Evolutionary conservation across 1,139 yeast genomes (phyloP), one percentile per base, ranked within the genome.

Genomic region (Lodderomyces orthopsilosis): DNA sequence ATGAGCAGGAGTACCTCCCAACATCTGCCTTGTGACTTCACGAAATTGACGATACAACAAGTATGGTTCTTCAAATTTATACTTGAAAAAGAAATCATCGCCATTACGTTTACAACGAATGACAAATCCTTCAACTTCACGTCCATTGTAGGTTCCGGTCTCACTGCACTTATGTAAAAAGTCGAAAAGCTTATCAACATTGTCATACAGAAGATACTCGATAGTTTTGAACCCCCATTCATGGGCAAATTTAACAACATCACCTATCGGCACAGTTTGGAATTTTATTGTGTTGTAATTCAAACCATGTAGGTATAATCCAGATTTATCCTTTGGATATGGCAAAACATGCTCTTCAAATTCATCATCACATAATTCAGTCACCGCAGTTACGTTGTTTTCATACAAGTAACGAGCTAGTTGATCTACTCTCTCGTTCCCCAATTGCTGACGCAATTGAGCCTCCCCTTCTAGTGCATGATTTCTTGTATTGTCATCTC

Each of bases 311-410:
- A 94, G 62, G 53, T 93, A 94, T 12, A 94, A 70, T 0, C 98
- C 99, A 0, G 96, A 81, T 13, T 68, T 68, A 1, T 82, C 81
- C 4, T 67, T 71, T 1, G 75, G 61, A 55, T 94, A 94, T 41
- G 84, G 85, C 43, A 94, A 68, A 10, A 94, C 89, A 61, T 94
- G 99, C 61, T 94, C 98, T 59, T 94, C 98, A 62, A 94, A 94
- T 0, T 66, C 66, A 56, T 94, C 98, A 59, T 94, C 97, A 62
- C 99, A 94, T 38, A 81, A 75, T 62, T 93, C 98, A 1, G 94
- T 91, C 1, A 90, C 96, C 0, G 96, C 96, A 0, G 98, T 94
- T 23, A 81, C 59, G 48, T 82, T 78, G 50, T 71, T 54, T 1
- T 63, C 54, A 54, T 73, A 71, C 15, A 94, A 66, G 4, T 66